These are phyloP conservation scores for Brettanomyces anomalus DNA, from an alignment of 805 yeast genomes.

Conservation along the genomic window DNA sequence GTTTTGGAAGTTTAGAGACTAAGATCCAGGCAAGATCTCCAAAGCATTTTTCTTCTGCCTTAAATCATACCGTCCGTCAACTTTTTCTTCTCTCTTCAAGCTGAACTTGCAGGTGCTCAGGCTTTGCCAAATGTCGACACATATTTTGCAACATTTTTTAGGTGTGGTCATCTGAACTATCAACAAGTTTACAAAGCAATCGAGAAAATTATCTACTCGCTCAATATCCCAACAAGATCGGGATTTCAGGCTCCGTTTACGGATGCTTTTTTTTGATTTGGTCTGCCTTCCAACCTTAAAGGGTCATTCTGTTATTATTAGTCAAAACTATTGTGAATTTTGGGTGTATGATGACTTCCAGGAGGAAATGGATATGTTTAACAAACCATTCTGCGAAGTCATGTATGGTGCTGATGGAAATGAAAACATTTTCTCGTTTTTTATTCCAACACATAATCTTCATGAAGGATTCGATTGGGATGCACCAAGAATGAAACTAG, in stretches of 20 bases:
- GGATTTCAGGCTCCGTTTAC: conserved; percentile 1
- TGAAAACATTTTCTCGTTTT: conserved; percentile 1
- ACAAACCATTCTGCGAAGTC: conserved; percentile 1
- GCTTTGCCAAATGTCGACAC: conserved; percentile 1
- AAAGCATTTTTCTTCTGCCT: background rate
- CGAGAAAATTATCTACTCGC: background rate
- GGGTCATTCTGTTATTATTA: conserved; percentile 1
- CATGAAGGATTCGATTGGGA: conserved; percentile 3
- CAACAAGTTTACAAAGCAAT: background rate
- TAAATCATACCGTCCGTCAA: conserved; percentile 1
- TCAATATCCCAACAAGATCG: conserved; percentile 1
- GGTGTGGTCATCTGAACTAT: background rate
- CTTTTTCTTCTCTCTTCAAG: conserved; percentile 2
- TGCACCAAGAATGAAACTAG: background rate
- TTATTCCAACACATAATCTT: conserved; percentile 1
- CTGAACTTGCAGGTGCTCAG: conserved; percentile 2
- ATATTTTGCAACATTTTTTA: background rate
- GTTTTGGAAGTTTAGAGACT: conserved; percentile 1
- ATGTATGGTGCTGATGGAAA: conserved; percentile 1
- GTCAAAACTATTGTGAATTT: background rate
- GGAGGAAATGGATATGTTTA: conserved; percentile 1
- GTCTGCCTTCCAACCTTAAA: background rate
- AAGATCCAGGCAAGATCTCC: background rate
- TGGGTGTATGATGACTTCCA: conserved; percentile 2
- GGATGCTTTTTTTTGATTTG: background rate